Conservation (phyloP, 441 rosid species). For the Mallotus repandus region DNA sequence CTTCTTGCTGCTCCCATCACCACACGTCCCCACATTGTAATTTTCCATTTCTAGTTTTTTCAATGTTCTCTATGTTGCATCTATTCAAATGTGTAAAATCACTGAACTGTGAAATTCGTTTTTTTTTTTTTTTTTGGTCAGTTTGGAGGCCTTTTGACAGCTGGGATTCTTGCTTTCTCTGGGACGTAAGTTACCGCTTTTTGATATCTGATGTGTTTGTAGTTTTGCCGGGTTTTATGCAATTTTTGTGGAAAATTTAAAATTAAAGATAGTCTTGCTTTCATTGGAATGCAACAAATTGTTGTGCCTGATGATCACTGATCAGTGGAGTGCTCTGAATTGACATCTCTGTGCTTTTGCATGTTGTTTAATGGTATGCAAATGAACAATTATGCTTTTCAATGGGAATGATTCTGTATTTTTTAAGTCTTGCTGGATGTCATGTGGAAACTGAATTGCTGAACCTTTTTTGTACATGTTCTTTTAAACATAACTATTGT, state of each 20-base stretch:
- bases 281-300: no score
- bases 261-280: neutral
- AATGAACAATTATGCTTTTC: no score
- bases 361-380: neutral
- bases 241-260: neutral
- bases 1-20: conserved; percentile 77
- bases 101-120: no score
- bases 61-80: neutral
- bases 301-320: neutral
- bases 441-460: neutral
- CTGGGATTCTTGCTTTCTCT: conserved; percentile 79
- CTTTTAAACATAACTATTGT: neutral
- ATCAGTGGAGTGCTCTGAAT: neutral
- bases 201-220: conserved; percentile 1
- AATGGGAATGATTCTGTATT: neutral
- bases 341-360: neutral
- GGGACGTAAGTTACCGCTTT: conserved; percentile 68
- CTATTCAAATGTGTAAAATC: no score
- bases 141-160: conserved; percentile 89
- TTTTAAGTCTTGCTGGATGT: neutral
- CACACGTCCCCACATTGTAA: conserved; percentile 65
- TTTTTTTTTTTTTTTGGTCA: conserved; percentile 30
- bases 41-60: conserved; percentile 9
- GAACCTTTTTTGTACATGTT: neutral
- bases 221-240: neutral